Percentiles rank a stretch among this genome's conserved stretches.
Conservation (phyloP, 139 green algal species). For the Gonium pectorale region DNA sequence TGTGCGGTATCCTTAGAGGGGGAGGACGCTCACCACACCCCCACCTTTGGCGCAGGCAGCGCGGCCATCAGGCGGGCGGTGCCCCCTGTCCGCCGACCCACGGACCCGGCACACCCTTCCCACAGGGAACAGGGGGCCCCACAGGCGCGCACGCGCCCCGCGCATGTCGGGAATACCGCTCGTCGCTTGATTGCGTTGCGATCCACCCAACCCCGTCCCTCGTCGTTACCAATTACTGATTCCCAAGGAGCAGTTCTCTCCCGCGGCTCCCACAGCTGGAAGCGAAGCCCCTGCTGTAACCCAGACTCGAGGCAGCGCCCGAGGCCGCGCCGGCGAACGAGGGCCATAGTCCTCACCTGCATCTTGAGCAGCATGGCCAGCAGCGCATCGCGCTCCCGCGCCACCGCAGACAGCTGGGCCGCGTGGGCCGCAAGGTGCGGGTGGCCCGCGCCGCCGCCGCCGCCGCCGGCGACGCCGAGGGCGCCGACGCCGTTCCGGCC, state of each 20-base stretch:
- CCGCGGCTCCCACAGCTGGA: background rate
- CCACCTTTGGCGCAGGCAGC: too few relatives aligned
- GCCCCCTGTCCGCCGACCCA: too few relatives aligned
- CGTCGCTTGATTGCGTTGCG: background rate
- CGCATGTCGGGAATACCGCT: too few relatives aligned
- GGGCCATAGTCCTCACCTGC: constrained; percentile 16
- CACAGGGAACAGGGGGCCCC: too few relatives aligned
- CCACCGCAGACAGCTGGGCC: constrained; percentile 45
- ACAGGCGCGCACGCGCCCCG: too few relatives aligned
- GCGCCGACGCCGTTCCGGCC: background rate
- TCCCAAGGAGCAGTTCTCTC: background rate
- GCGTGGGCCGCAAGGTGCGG: constrained; percentile 27
- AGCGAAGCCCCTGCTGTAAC: background rate
- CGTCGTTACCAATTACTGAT: background rate
- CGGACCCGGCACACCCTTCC: too few relatives aligned
- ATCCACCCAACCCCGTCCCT: background rate
- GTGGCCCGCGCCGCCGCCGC: background rate
- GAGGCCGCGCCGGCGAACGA: too few relatives aligned
- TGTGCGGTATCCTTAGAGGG: too few relatives aligned
- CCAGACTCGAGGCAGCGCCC: background rate
- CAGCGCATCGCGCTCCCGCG: constrained; percentile 47
- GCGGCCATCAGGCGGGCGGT: too few relatives aligned
- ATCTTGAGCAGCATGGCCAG: constrained; percentile 41
- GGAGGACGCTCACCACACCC: too few relatives aligned
- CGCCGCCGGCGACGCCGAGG: background rate